phyloP scores from a whole-genome alignment of 768 basidiomycete species.

The Mycena maculata region DNA sequence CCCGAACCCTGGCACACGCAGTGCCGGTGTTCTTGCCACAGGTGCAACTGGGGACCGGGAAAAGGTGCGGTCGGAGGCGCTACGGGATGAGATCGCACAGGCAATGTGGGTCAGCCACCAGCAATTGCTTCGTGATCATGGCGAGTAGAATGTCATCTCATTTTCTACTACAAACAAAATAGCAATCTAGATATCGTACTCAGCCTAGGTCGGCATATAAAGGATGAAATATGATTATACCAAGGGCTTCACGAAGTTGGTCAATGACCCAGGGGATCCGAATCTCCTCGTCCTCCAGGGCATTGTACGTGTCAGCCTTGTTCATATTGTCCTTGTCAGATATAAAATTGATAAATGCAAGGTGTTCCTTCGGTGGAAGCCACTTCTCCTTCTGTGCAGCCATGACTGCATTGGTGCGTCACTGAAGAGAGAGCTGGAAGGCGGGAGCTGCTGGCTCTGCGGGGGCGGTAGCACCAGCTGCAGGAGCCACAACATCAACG shows the following conservation, averaged over 20 bases:
- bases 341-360: conserved; percentile 30
- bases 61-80: conserved; percentile 23
- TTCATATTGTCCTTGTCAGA: conserved; percentile 34
- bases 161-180: not conserved
- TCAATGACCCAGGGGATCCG: not conserved
- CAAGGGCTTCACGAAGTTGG: not conserved
- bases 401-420: conserved; percentile 25
- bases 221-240: not conserved
- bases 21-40: not conserved
- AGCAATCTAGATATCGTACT: too few relatives aligned
- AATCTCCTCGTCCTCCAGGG: conserved; percentile 1
- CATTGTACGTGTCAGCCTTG: conserved; percentile 35
- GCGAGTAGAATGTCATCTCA: not conserved
- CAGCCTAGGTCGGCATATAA: not conserved
- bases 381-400: conserved; percentile 33
- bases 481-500: conserved; percentile 4
- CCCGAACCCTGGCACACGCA: not conserved
- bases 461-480: not conserved
- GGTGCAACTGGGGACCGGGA: not conserved
- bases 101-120: conserved; percentile 45
- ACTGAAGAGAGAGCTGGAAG: conserved; percentile 26
- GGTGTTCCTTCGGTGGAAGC: conserved; percentile 21
- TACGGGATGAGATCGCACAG: conserved; percentile 42
- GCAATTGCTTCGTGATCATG: not conserved
- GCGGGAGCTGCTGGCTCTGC: conserved; percentile 8